These are phyloP conservation scores for Albifimbria verrucaria DNA, from an alignment of 2,329 filamentous ascomycete genomes.

Conservation along the genomic window DNA sequence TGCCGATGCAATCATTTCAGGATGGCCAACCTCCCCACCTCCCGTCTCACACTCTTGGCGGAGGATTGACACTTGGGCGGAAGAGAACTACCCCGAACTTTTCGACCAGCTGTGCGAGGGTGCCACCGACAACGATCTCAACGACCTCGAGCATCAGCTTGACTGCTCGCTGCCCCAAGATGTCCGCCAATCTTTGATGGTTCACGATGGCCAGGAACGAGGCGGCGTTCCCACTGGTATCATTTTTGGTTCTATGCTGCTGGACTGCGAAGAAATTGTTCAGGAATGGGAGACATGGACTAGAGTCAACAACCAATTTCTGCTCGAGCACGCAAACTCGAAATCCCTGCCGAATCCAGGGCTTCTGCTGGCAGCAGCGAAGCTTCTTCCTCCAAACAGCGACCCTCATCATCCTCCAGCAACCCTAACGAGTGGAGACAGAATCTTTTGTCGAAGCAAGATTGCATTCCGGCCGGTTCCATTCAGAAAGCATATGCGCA, in stretches of 20 bases:
- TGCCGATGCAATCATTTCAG: conserved; percentile 93
- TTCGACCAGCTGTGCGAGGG: conserved; percentile 91
- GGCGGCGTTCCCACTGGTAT: conserved; percentile 88
- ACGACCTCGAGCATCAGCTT: conserved; percentile 92
- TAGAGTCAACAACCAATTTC: conserved; percentile 84
- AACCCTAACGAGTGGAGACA: conserved; percentile 72
- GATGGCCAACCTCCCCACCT: conserved; percentile 85
- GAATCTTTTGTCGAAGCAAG: conserved; percentile 78
- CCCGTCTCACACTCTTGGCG: conserved; percentile 88
- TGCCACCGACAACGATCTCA: conserved; percentile 89
- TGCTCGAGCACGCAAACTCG: conserved; percentile 57
- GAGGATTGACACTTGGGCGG: conserved; percentile 90
- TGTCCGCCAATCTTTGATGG: conserved; percentile 82
- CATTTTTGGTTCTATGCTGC: conserved; percentile 89
- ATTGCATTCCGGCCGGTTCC: conserved; percentile 80
- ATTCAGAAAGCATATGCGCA: conserved; percentile 94
- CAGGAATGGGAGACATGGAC: conserved; percentile 98
- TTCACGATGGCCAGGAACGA: conserved; percentile 96
- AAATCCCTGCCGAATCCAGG: conserved; percentile 65
- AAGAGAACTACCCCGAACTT: conserved; percentile 92
- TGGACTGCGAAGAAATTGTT: conserved; percentile 97
- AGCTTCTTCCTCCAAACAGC: conserved; percentile 66
- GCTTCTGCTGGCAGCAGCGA: conserved; percentile 63
- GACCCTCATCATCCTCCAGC: conserved; percentile 44
- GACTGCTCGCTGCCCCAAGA: conserved; percentile 93